phyloP scores from a whole-genome alignment of 208 protist genomes.

The Strigomonas culicis region DNA sequence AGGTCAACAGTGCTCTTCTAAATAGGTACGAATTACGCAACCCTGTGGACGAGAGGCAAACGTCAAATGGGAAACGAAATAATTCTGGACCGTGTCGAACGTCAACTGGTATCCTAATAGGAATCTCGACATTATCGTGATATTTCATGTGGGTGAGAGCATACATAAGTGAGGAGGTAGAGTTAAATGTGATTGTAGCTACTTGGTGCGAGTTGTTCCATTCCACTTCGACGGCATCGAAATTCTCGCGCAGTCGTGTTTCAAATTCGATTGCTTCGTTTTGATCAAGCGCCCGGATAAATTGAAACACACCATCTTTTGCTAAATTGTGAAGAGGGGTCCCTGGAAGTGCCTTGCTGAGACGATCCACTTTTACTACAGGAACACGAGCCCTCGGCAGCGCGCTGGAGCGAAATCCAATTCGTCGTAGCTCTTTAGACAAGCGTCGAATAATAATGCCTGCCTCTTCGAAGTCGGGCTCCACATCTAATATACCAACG shows the following conservation, averaged over 20 bases:
- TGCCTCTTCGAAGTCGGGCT: slow-evolving; percentile 75
- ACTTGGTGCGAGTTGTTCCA: slow-evolving; percentile 77
- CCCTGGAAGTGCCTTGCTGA: slow-evolving; percentile 72
- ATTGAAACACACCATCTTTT: slow-evolving; percentile 79
- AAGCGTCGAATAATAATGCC: slow-evolving; percentile 65
- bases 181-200: slow-evolving; percentile 71
- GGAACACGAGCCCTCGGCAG: slow-evolving; percentile 82
- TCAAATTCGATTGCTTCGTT: slow-evolving; percentile 49
- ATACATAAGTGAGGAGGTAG: slow-evolving; percentile 54
- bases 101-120: slow-evolving; percentile 74
- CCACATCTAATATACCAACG: slow-evolving; percentile 80
- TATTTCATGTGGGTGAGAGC: slow-evolving; percentile 66
- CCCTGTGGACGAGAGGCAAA: slow-evolving; percentile 85
- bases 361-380: slow-evolving; percentile 78
- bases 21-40: slow-evolving; percentile 83
- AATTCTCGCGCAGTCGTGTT: slow-evolving; percentile 44
- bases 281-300: slow-evolving; percentile 50
- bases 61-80: slow-evolving; percentile 87
- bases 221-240: slow-evolving; percentile 56
- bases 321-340: slow-evolving; percentile 69
- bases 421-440: slow-evolving; percentile 61
- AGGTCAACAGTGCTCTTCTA: slow-evolving; percentile 51
- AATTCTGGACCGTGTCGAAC: slow-evolving; percentile 75
- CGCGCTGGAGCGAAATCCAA: slow-evolving; percentile 60
- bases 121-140: slow-evolving; percentile 74